phyloP scores from a whole-genome alignment of 108 stramenopile species.

The Heterococcus sp. region DNA sequence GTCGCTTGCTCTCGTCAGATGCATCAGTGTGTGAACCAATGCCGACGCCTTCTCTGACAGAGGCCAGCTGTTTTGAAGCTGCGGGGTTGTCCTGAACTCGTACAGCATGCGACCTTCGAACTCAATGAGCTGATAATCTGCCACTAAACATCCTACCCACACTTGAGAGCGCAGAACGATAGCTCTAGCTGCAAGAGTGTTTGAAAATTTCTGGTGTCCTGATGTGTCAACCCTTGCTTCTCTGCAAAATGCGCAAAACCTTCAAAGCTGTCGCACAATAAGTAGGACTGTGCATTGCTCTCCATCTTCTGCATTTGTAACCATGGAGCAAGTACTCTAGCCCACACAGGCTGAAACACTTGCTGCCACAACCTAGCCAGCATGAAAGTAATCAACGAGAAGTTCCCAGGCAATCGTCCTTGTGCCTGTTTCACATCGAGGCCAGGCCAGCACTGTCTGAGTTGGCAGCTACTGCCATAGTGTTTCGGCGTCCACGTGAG shows the following conservation, averaged over 20 bases:
- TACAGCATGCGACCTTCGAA: no score
- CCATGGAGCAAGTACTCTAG: not conserved
- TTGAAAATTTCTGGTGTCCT: not conserved
- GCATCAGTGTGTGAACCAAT: no score
- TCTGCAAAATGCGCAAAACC: not conserved
- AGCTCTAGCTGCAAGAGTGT: not conserved
- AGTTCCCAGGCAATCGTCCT: not conserved
- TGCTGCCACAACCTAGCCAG: not conserved
- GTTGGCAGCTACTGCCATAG: not conserved
- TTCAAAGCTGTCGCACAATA: not conserved
- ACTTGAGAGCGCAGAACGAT: not conserved
- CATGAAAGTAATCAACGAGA: no score
- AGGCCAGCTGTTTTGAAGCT: no score
- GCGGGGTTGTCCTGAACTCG: no score
- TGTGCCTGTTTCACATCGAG: not conserved
- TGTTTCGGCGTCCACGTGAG: no score
- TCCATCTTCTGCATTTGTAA: not conserved
- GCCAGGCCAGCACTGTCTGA: not conserved
- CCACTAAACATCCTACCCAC: not conserved
- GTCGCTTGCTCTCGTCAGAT: no score
- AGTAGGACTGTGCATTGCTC: not conserved
- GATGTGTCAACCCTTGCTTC: not conserved
- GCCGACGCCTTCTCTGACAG: no score
- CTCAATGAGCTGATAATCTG: not conserved
- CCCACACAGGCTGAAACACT: not conserved